Conservation (phyloP, 2,329 filamentous ascomycete species). For the Hypoxylon sp. region DNA sequence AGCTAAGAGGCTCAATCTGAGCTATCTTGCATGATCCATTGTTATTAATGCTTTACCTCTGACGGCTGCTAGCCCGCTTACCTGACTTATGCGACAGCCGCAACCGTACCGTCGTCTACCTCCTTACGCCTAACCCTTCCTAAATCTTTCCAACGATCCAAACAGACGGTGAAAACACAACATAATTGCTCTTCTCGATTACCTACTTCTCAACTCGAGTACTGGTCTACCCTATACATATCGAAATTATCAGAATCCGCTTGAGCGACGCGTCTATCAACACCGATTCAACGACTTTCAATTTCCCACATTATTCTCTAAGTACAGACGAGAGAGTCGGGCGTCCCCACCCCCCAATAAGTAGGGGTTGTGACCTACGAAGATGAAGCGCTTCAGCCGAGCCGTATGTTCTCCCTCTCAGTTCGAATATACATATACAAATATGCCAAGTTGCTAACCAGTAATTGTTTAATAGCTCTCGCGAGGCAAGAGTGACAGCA, state of each 20-base stretch:
- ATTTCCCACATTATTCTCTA: constrained; percentile 20
- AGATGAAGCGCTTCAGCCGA: constrained; percentile 98
- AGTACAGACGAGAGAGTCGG: constrained; percentile 43
- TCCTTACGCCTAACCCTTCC: constrained; percentile 45
- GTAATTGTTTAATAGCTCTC: constrained; percentile 82
- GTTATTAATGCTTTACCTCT: constrained; percentile 30
- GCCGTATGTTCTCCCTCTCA: constrained; percentile 73
- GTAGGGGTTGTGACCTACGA: constrained; percentile 52
- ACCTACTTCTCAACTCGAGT: constrained; percentile 17
- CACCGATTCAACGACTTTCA: constrained; percentile 16
- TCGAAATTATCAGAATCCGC: constrained; percentile 4
- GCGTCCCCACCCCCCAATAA: constrained; percentile 51
- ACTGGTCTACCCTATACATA: constrained; percentile 22
- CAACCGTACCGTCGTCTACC: constrained; percentile 19
- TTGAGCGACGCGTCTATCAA: constrained; percentile 33
- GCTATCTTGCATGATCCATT: constrained; percentile 35
- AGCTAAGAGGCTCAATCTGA: constrained; percentile 41
- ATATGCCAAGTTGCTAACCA: constrained; percentile 57
- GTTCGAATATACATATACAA: constrained; percentile 59
- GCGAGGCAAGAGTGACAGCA: constrained; percentile 87
- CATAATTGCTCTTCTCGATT: constrained; percentile 31
- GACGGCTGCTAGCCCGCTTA: constrained; percentile 13
- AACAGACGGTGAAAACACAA: constrained; percentile 51
- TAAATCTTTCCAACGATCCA: constrained; percentile 33
- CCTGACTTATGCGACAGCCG: constrained; percentile 39